These are phyloP conservation scores for Aspergillus nanangensis DNA, from an alignment of 495 filamentous ascomycete genomes.

Conservation along the genomic window DNA sequence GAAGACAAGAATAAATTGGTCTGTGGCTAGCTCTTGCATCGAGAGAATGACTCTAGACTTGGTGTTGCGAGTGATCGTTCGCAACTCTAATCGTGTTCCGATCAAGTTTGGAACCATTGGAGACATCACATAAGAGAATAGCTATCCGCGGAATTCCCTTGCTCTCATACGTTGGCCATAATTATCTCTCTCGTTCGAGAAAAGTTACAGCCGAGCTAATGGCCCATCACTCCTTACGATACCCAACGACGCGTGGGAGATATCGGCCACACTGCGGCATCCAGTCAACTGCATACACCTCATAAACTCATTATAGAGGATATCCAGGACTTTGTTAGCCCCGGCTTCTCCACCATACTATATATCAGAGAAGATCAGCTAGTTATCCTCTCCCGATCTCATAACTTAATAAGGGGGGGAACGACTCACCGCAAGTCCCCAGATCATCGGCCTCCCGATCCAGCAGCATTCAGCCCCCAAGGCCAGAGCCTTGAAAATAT, in stretches of 20 bases:
- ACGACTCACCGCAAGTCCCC: slow-evolving; percentile 27
- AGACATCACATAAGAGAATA: neutral
- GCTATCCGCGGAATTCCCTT: too few relatives aligned
- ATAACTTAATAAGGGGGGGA: neutral
- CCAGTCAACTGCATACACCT: slow-evolving; percentile 49
- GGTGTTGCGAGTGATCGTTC: too few relatives aligned
- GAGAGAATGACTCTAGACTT: too few relatives aligned
- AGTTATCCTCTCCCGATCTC: too few relatives aligned
- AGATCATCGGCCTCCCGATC: slow-evolving; percentile 60
- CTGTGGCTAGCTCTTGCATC: too few relatives aligned
- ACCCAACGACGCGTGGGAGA: slow-evolving; percentile 32
- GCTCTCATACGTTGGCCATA: too few relatives aligned
- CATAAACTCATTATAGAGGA: slow-evolving; percentile 46
- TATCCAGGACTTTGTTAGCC: slow-evolving; percentile 33
- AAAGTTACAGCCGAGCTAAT: slow-evolving; percentile 30
- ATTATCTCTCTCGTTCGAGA: too few relatives aligned
- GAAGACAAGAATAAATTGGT: too few relatives aligned
- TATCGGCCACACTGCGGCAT: slow-evolving; percentile 42
- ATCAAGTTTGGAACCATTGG: neutral
- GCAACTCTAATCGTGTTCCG: neutral
- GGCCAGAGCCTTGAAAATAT: slow-evolving; percentile 67
- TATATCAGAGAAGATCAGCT: too few relatives aligned
- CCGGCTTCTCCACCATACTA: slow-evolving; percentile 38
- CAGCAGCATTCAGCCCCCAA: slow-evolving; percentile 62
- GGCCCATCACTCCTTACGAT: slow-evolving; percentile 35